These are phyloP conservation scores for Lagenidium giganteum DNA, from an alignment of 352 stramenopile genomes.

Conservation along the genomic window DNA sequence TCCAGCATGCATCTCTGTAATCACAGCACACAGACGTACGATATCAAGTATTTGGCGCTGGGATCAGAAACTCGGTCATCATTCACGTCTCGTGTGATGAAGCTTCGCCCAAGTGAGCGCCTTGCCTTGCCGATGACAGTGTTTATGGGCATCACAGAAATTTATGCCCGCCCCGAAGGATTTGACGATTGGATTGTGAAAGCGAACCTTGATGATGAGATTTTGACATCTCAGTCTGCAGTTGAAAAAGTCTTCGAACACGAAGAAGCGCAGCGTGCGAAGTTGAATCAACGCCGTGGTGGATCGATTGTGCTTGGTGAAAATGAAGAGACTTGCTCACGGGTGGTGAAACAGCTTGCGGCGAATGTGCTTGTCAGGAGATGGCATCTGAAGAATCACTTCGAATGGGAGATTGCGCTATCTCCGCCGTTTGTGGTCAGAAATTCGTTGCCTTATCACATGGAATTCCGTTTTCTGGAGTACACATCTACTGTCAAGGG, in stretches of 20 bases:
- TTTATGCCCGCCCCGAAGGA: constrained; percentile 52
- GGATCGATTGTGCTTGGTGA: constrained; percentile 63
- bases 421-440: constrained; percentile 63
- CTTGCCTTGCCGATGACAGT: constrained; percentile 50
- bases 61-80: constrained; percentile 29
- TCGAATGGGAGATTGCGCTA: constrained; percentile 65
- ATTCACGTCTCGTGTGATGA: constrained; percentile 43
- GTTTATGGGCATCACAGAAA: constrained; percentile 69
- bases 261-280: constrained; percentile 23
- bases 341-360: constrained; percentile 49
- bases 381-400: constrained; percentile 53
- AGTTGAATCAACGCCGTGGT: constrained; percentile 40
- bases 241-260: constrained; percentile 43
- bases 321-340: constrained; percentile 52
- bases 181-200: constrained; percentile 66
- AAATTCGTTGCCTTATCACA: constrained; percentile 69
- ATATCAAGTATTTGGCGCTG: constrained; percentile 53
- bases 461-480: constrained; percentile 73
- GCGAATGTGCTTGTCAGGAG: constrained; percentile 59
- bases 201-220: constrained; percentile 54
- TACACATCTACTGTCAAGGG: constrained; percentile 45
- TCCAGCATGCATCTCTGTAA: constrained; percentile 72
- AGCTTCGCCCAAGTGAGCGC: constrained; percentile 44
- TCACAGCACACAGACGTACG: constrained; percentile 49
- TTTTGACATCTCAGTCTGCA: constrained; percentile 39